Base-by-base conservation (phyloP, 108 stramenopile species). In the Licmophora abbreviata region DNA sequence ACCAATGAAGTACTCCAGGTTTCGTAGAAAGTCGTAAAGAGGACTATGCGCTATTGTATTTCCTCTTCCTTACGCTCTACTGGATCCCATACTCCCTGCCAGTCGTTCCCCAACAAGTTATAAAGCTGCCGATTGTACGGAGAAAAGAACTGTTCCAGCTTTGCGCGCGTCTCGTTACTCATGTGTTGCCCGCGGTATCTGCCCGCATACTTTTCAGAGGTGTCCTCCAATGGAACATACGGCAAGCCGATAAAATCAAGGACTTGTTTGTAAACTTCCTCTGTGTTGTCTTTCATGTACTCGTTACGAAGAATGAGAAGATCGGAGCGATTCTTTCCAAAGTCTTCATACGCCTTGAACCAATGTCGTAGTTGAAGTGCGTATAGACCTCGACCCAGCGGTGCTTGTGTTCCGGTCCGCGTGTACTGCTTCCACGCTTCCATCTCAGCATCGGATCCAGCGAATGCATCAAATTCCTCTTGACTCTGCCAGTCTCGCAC, bases 281-380 rank as follows among this genome's bases (percentile, higher is more conserved):
- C 22, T 5, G 33, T n/a, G 45, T 61, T 35, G 28, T 31, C 4
- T 32, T 29, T 29, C 41, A 42, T 31, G 17, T 63, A 48, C n/a
- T 57, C 55, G 10, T 38, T 18, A 25, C 37, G 37, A 3, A 64
- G 29, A 22, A 64, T 22, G 14, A 41, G 26, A 20, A 64, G 27
- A 12, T 36, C 32, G 0, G 32, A 40, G 2, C 5, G 1, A 49
- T 51, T 38, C 30, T 41, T 27, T 1, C 63, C 63, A 23, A 43
- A 43, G 14, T 33, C 48, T 14, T 32, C 20, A 14, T 57, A 33
- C 1, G 48, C 55, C 37, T 57, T 38, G 27, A 64, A 64, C 63
- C 63, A 64, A n/a, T 56, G 63, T 1, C 56, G 63, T 46, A 64
- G 35, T 44, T 57, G 55, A n/a, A 50, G 41, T 30, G 43, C 47